These are phyloP conservation scores for Batrachochytrium dendrobatidis DNA, from an alignment of 371 early-diverging fungal species.

Conservation along the genomic window DNA sequence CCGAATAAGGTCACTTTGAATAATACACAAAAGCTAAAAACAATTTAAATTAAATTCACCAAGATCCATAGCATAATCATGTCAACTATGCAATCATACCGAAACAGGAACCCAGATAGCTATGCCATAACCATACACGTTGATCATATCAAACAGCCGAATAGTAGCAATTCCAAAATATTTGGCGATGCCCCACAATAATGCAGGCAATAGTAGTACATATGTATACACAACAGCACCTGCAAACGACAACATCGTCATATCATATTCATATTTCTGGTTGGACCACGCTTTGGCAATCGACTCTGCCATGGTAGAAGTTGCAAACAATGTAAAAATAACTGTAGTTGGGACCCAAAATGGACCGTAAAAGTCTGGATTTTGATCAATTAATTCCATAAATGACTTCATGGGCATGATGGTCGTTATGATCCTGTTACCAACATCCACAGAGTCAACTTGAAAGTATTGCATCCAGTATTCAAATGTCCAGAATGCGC, in stretches of 20 bases:
- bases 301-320: slow-evolving; percentile 77
- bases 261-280: slow-evolving; percentile 58
- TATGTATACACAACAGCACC: slow-evolving; percentile 75
- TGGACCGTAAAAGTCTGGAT: slow-evolving; percentile 79
- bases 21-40: slow-evolving; percentile 55
- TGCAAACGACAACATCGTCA: slow-evolving; percentile 72
- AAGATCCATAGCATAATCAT: slow-evolving; percentile 8
- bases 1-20: slow-evolving; percentile 56
- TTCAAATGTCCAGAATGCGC: slow-evolving; percentile 68
- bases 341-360: slow-evolving; percentile 95
- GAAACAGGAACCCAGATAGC: slow-evolving; percentile 89
- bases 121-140: slow-evolving; percentile 87
- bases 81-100: slow-evolving; percentile 36
- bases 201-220: slow-evolving; percentile 57
- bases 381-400: slow-evolving; percentile 41
- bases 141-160: slow-evolving; percentile 68
- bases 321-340: slow-evolving; percentile 83
- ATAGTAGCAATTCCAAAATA: slow-evolving; percentile 71
- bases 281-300: slow-evolving; percentile 30
- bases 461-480: slow-evolving; percentile 86
- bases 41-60: not conserved
- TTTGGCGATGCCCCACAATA: slow-evolving; percentile 74
- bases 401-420: slow-evolving; percentile 44
- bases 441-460: slow-evolving; percentile 71
- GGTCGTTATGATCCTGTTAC: slow-evolving; percentile 43